Conservation (phyloP, 129 eudicot genomes). For the Escallonia herrerae region DNA sequence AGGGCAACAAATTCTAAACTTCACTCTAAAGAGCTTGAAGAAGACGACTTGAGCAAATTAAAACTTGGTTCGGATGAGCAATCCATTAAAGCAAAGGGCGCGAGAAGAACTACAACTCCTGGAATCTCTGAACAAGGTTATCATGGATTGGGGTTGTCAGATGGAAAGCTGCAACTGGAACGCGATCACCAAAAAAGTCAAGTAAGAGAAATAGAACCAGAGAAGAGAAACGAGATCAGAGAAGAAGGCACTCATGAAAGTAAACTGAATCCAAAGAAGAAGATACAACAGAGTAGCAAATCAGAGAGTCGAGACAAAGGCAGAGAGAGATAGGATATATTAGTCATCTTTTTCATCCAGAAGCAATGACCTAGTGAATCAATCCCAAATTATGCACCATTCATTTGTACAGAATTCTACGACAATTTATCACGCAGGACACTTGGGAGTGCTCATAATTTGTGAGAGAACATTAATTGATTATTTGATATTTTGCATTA, state of each 20-base stretch:
- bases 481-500: neutral
- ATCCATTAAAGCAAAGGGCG: conserved; percentile 14
- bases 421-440: neutral
- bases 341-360: neutral
- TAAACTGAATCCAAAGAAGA: conserved; percentile 19
- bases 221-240: conserved; percentile 22
- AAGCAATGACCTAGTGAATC: neutral
- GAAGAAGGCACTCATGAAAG: conserved; percentile 20
- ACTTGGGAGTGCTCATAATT: neutral
- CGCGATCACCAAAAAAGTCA: conserved; percentile 17
- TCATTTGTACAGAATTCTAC: neutral
- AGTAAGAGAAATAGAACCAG: conserved; percentile 13
- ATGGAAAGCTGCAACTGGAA: conserved; percentile 19
- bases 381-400: neutral
- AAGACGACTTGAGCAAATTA: conserved; percentile 17
- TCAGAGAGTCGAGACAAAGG: conserved; percentile 23
- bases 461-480: neutral
- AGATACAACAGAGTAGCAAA: conserved; percentile 26
- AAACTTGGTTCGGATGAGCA: conserved; percentile 17
- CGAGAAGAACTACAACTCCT: conserved; percentile 23
- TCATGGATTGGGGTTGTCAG: conserved; percentile 3
- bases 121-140: conserved; percentile 17
- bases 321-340: conserved; percentile 9
- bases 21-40: neutral
- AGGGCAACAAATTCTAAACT: conserved; percentile 5